Evolutionary conservation across 495 filamentous ascomycete genomes (phyloP).

Genomic region (Neurospora sp.): DNA sequence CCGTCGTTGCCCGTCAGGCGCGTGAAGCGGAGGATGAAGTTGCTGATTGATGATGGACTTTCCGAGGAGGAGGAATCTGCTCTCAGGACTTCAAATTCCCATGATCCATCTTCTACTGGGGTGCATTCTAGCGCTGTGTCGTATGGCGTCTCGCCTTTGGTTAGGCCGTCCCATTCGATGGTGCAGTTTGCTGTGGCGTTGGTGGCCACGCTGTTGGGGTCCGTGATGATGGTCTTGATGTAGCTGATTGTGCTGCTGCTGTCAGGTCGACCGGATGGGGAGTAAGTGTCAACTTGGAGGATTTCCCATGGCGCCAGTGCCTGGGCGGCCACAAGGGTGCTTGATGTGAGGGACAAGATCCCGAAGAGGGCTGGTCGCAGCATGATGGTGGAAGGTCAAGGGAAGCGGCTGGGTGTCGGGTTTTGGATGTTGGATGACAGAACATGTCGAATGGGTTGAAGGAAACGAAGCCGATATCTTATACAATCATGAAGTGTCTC

Average conservation of each 20-base stretch:
- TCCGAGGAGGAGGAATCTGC: background rate
- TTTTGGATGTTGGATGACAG: background rate
- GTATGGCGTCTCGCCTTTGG: background rate
- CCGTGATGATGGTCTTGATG: slow-evolving; percentile 4
- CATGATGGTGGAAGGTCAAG: background rate
- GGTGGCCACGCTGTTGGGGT: background rate
- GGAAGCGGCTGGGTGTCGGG: background rate
- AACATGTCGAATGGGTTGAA: background rate
- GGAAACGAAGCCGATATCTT: background rate
- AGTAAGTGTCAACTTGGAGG: background rate
- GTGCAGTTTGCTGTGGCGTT: background rate
- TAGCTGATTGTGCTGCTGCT: background rate
- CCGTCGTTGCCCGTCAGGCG: background rate
- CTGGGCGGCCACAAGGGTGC: background rate
- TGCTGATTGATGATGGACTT: background rate
- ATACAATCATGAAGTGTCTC: background rate
- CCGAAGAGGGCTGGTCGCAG: background rate
- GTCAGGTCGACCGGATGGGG: slow-evolving; percentile 2
- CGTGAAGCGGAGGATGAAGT: background rate
- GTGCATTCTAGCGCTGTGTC: background rate
- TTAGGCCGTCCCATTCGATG: background rate
- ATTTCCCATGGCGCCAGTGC: slow-evolving; percentile 1
- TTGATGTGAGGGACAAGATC: background rate
- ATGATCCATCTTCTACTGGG: background rate
- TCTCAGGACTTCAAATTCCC: background rate